These are phyloP conservation scores for Saprolegnia diclina DNA, from an alignment of 352 stramenopile genomes.

Conservation along the genomic window DNA sequence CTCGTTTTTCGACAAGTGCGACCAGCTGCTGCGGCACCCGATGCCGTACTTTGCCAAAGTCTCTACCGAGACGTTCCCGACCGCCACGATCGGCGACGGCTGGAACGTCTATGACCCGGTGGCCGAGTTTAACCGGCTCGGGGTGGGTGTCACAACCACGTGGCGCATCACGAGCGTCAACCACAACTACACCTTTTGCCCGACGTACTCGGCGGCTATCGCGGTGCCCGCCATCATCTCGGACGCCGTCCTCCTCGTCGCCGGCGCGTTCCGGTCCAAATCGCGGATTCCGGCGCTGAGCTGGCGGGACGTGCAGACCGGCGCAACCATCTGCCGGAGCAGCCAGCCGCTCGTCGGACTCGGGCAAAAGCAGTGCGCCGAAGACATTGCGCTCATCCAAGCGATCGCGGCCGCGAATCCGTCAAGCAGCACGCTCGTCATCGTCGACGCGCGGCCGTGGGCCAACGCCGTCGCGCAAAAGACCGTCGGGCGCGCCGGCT, in stretches of 20 bases:
- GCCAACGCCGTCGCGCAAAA: slow-evolving; percentile 89
- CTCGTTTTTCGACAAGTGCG: slow-evolving; percentile 64
- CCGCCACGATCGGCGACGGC: slow-evolving; percentile 36
- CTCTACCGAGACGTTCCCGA: slow-evolving; percentile 48
- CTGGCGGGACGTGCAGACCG: slow-evolving; percentile 67
- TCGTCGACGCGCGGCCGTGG: slow-evolving; percentile 86
- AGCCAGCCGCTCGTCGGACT: slow-evolving; percentile 81
- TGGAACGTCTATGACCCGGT: slow-evolving; percentile 68
- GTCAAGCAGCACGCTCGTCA: slow-evolving; percentile 75
- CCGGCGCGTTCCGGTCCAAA: slow-evolving; percentile 83
- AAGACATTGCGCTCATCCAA: slow-evolving; percentile 80
- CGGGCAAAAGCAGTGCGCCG: slow-evolving; percentile 72
- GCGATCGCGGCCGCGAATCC: slow-evolving; percentile 69
- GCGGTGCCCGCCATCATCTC: slow-evolving; percentile 57
- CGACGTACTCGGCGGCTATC: slow-evolving; percentile 74
- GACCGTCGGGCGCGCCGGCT: slow-evolving; percentile 80
- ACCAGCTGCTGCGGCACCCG: slow-evolving; percentile 48
- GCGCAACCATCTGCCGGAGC: slow-evolving; percentile 72
- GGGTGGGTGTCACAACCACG: slow-evolving; percentile 41
- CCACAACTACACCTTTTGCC: slow-evolving; percentile 56
- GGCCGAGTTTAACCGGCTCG: slow-evolving; percentile 46
- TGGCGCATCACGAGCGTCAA: slow-evolving; percentile 74
- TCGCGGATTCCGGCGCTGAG: slow-evolving; percentile 73
- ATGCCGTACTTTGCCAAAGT: slow-evolving; percentile 61
- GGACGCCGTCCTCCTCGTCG: slow-evolving; percentile 52